These are phyloP conservation scores for Purshia tridentata DNA, from an alignment of 306 rosid species.

Conservation along the genomic window DNA sequence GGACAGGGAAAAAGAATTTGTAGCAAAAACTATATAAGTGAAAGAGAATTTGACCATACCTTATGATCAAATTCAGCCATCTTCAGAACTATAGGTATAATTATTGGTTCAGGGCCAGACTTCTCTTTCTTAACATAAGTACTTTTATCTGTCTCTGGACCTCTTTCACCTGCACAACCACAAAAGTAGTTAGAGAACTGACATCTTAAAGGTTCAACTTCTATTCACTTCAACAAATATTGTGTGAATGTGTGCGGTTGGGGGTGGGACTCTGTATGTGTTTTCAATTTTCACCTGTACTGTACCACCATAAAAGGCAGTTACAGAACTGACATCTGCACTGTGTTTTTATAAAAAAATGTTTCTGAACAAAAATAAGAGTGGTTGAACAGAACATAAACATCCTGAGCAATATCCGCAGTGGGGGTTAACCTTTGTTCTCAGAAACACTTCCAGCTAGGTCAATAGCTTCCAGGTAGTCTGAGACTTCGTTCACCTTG, in stretches of 20 bases:
- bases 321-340: neutral
- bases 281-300: neutral
- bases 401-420: conserved; percentile 15
- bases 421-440: conserved; percentile 44
- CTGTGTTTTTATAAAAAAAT: neutral
- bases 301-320: neutral
- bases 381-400: conserved; percentile 17
- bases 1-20: conserved; percentile 2
- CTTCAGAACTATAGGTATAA: conserved; percentile 82
- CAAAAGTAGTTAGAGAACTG: conserved; percentile 19
- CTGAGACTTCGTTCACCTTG: conserved; percentile 43
- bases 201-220: conserved; percentile 6
- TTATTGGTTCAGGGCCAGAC: conserved; percentile 74
- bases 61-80: conserved; percentile 98
- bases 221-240: conserved; percentile 12
- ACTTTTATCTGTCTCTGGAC: conserved; percentile 37
- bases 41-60: conserved; percentile 43
- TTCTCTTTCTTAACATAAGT: conserved; percentile 53
- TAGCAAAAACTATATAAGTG: neutral
- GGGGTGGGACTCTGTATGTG: neutral
- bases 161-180: conserved; percentile 57
- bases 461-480: conserved; percentile 40
- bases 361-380: neutral
- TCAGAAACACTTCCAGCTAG: conserved; percentile 38
- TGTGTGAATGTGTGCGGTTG: neutral